These are phyloP conservation scores for Hypholoma sublateritium DNA, from an alignment of 768 basidiomycete genomes.

Conservation along the genomic window DNA sequence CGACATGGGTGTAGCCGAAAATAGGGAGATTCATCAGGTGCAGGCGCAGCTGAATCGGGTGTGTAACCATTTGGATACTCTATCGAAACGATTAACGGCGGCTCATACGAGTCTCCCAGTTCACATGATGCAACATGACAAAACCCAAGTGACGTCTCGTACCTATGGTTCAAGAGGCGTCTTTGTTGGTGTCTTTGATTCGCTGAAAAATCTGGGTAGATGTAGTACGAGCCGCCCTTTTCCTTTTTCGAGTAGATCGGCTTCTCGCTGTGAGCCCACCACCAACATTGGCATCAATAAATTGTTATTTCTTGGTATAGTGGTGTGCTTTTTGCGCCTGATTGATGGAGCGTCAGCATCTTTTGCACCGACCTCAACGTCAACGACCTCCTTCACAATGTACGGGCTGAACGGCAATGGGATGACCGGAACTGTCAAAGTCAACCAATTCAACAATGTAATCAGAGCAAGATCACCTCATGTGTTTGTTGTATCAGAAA, in stretches of 20 bases:
- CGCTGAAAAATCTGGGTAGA: neutral
- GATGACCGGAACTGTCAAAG: constrained; percentile 6
- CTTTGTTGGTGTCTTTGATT: neutral
- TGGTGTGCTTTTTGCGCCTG: neutral
- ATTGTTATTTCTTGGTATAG: neutral
- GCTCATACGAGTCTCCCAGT: neutral
- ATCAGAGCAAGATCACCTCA: constrained; percentile 8
- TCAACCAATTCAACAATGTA: constrained; percentile 1
- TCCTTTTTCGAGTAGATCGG: neutral
- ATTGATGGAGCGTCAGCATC: neutral
- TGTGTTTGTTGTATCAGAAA: constrained; percentile 16
- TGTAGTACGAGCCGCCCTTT: neutral
- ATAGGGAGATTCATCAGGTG: neutral
- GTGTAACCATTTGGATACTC: neutral
- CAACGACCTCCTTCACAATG: constrained; percentile 7
- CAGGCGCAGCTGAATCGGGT: neutral
- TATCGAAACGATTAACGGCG: neutral
- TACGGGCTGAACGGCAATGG: constrained; percentile 5
- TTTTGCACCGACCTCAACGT: neutral
- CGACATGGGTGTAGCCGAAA: neutral
- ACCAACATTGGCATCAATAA: neutral
- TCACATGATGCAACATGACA: neutral
- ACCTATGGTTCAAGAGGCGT: neutral
- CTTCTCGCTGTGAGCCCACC: neutral
- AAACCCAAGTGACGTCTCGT: neutral